phyloP scores from a whole-genome alignment of 208 protist species.

The Trypanosoma cruzi region DNA sequence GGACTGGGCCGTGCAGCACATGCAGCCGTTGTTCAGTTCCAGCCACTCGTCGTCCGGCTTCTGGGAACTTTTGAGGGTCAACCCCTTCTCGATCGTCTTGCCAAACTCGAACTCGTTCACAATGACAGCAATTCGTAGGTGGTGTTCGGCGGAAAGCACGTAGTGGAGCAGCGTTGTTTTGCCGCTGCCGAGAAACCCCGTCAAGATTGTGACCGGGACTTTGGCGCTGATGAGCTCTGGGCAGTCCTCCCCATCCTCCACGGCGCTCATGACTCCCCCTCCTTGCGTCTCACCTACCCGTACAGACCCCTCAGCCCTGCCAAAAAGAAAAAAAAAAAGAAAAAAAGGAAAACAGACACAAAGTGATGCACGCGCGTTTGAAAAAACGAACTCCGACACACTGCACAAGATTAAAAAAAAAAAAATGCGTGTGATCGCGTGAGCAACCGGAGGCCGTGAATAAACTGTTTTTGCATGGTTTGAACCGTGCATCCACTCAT shows the following conservation, averaged over 20 bases:
- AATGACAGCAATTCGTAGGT: conserved; percentile 94
- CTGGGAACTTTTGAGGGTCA: conserved; percentile 90
- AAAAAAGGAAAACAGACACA: conserved; percentile 1
- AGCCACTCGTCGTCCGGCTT: conserved; percentile 95
- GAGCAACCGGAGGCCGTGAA: too few species aligned
- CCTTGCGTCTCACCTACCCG: conserved; percentile 26
- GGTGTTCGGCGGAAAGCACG: conserved; percentile 88
- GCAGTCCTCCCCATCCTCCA: conserved; percentile 72
- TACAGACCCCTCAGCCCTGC: too few species aligned
- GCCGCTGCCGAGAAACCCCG: conserved; percentile 93
- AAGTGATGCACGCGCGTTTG: too few species aligned
- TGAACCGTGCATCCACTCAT: too few species aligned
- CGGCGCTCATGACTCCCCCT: background rate
- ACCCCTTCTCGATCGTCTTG: conserved; percentile 90
- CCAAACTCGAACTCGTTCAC: conserved; percentile 94
- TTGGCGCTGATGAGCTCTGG: conserved; percentile 75
- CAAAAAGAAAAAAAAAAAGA: conserved; percentile 8
- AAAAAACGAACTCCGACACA: too few species aligned
- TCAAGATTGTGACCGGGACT: conserved; percentile 93
- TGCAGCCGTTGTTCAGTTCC: conserved; percentile 96
- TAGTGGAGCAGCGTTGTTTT: conserved; percentile 95
- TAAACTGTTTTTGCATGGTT: too few species aligned
- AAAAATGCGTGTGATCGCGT: too few species aligned
- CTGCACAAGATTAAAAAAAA: too few species aligned
- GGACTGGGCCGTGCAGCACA: conserved; percentile 94